Percentiles rank a stretch among this genome's conserved stretches.
phyloP scores from a whole-genome alignment of 805 yeast genomes.

The Saccharomyces mikatae region DNA sequence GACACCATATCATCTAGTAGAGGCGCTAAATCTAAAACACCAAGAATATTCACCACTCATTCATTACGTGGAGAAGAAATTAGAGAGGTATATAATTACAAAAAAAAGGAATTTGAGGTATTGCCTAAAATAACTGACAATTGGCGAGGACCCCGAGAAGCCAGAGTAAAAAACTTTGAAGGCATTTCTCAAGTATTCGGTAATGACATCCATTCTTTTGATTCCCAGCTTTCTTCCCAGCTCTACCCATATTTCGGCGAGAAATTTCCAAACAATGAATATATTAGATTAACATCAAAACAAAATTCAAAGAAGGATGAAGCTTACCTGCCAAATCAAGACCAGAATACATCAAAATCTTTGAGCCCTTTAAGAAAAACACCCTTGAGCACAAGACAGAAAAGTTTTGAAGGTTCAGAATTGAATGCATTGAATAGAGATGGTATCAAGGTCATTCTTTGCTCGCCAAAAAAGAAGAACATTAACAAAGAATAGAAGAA shows the following conservation, averaged over 20 bases:
- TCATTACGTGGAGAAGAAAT: conserved; percentile 32
- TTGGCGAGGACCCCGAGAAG: not conserved
- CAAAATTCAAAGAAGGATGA: not conserved
- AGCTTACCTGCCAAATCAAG: not conserved
- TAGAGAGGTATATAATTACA: conserved; percentile 28
- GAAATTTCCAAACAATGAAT: not conserved
- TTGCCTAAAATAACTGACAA: not conserved
- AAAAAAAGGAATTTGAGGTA: conserved; percentile 22
- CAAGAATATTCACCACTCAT: conserved; percentile 45
- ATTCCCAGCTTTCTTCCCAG: not conserved
- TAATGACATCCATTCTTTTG: not conserved
- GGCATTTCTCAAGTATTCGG: not conserved
- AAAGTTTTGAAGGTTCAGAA: not conserved
- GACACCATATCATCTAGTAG: conserved; percentile 42
- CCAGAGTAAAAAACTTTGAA: not conserved
- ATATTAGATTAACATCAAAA: not conserved
- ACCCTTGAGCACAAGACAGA: not conserved
- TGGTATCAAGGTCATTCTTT: not conserved
- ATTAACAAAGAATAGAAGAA: not conserved
- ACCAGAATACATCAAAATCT: not conserved
- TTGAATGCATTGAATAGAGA: not conserved
- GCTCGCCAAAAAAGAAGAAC: not conserved
- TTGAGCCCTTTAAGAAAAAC: conserved; percentile 3
- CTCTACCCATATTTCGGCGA: not conserved
- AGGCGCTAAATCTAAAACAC: conserved; percentile 16